Evolutionary conservation across 352 stramenopile species (phyloP).

Genomic region (Phytophthora multivora): DNA sequence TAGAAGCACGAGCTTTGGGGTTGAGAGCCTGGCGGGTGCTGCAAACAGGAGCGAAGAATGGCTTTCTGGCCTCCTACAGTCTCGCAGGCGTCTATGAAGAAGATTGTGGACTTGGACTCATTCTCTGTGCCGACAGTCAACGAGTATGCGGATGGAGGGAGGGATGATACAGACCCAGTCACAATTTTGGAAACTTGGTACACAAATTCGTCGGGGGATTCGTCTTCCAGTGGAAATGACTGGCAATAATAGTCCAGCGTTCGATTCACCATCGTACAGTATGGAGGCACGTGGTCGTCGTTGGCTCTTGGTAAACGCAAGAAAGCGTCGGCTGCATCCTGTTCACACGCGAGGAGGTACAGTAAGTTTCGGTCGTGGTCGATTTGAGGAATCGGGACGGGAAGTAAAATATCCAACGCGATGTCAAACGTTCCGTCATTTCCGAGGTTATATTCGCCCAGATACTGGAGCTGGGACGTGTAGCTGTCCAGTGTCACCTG

Average conservation of each 20-base stretch:
- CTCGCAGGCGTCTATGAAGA: constrained; percentile 66
- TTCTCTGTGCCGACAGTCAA: background rate
- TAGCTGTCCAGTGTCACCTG: constrained; percentile 35
- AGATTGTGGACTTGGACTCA: constrained; percentile 30
- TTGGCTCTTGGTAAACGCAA: constrained; percentile 3
- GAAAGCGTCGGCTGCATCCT: constrained; percentile 22
- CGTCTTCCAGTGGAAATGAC: constrained; percentile 51
- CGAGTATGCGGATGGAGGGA: background rate
- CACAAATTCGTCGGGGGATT: constrained; percentile 34
- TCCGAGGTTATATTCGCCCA: constrained; percentile 47
- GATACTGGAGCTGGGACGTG: constrained; percentile 25
- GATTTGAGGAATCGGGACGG: constrained; percentile 21
- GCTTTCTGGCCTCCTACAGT: constrained; percentile 44
- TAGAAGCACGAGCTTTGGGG: constrained; percentile 43
- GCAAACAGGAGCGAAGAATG: constrained; percentile 58
- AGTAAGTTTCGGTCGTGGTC: constrained; percentile 51
- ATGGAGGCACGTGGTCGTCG: constrained; percentile 24
- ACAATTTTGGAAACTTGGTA: constrained; percentile 47
- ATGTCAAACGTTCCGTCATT: constrained; percentile 49
- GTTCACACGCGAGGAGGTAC: constrained; percentile 52
- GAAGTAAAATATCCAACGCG: constrained; percentile 44
- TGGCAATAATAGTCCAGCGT: constrained; percentile 55
- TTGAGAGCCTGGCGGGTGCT: constrained; percentile 14
- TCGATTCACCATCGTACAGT: constrained; percentile 57
- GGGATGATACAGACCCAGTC: constrained; percentile 14